Percentiles rank a stretch among this genome's conserved stretches.
phyloP scores from a whole-genome alignment of 352 stramenopile species.

The Vaucheria bursata region DNA sequence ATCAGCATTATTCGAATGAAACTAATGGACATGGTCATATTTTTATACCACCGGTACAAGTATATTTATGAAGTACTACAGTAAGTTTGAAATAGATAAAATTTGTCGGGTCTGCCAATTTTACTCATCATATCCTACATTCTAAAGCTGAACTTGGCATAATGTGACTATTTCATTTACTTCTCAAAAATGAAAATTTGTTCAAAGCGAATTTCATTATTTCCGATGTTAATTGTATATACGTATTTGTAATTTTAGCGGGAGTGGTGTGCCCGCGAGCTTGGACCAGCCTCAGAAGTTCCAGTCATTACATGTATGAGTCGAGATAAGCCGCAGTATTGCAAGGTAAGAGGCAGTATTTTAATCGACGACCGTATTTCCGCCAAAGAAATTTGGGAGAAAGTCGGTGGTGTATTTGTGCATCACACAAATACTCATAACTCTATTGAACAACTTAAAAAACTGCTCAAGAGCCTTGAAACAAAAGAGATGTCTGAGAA shows the following conservation, averaged over 20 bases:
- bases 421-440: slow-evolving; percentile 29
- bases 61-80: too few relatives aligned
- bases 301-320: slow-evolving; percentile 43
- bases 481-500: not conserved
- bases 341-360: slow-evolving; percentile 15
- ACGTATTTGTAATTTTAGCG: slow-evolving; percentile 13
- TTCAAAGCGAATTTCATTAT: too few relatives aligned
- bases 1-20: too few relatives aligned
- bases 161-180: too few relatives aligned
- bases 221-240: too few relatives aligned
- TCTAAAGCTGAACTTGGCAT: too few relatives aligned
- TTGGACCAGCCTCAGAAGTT: slow-evolving; percentile 16
- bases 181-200: too few relatives aligned
- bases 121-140: too few relatives aligned
- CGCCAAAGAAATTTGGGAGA: slow-evolving; percentile 17
- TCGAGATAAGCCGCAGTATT: slow-evolving; percentile 34
- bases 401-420: slow-evolving; percentile 32
- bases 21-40: too few relatives aligned
- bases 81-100: too few relatives aligned
- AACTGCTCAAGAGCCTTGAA: not conserved
- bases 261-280: slow-evolving; percentile 30
- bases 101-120: too few relatives aligned
- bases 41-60: too few relatives aligned
- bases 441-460: not conserved
- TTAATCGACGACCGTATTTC: slow-evolving; percentile 41